Evolutionary conservation across 139 green algal species (phyloP), one percentile per base, ranked within the genome.

Genomic region (Trebouxia sp.): DNA sequence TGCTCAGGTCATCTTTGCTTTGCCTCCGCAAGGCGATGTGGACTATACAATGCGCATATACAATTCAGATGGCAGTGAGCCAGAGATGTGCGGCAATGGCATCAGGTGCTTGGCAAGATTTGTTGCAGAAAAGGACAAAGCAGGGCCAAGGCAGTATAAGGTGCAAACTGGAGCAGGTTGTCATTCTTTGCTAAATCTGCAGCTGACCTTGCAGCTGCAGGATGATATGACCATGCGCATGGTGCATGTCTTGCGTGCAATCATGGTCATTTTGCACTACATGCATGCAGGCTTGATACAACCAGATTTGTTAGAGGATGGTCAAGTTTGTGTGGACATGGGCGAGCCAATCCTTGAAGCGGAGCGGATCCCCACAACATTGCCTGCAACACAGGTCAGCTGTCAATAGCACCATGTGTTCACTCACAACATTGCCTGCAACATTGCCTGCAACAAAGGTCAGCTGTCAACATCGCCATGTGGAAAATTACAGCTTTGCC

Each of bases 31-130:
- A 47, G 87, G 85, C 22, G 88, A 92, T 53, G 90, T 87, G 5
- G 95, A 99, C 82, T 94, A 98, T 76, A 90, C 89, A 22, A 99
- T 99, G 97, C 90, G 96, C 65, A 98, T 99, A 75, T 98, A 94
- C 91, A 99, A 99, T 91, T 93, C 84, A 0, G 97, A 99, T 79
- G 96, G 97, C 70, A 94, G 83, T 30, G 97, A 99, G 91, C 96
- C 97, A 6, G 96, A 99, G 88, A 99, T 99, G 97, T 99, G 97
- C 87, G 97, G 97, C 79, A 99, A 99, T 82, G 97, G 97, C 80
- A 99, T 99, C 72, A 90, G 97, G 22, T 99, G 95, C 88, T 80
- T 98, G 9, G 95, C 95, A 15, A 89, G 91, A 62, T 99, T 99
- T 85, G 92, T 98, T 5, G 90, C 93, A 3, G 93, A 96, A 67